Base-by-base conservation (phyloP, 1,139 yeast genomes). In the Sugiyamaella sp. region DNA sequence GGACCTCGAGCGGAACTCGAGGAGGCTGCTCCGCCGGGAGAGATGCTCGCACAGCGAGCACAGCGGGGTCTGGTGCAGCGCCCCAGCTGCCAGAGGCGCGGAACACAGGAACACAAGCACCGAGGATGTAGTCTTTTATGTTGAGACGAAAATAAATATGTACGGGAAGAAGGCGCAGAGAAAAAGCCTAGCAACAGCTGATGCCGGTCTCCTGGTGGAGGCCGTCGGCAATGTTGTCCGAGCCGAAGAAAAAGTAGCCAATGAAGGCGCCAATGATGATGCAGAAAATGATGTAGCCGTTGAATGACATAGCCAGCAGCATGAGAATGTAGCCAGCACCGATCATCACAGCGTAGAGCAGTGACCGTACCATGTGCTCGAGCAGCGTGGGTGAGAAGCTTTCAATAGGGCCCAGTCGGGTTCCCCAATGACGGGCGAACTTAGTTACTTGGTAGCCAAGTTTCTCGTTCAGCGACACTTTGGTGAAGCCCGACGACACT, bases 261-360 rank as follows among this genome's bases (percentile, higher is more conserved):
- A 84, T 64, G 37, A 82, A 68, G 2, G 85, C 86, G 4, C 89
- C 89, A 42, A 84, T 66, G 49, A 84, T 74, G 68, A 86, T 82
- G 19, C 82, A 77, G 54, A 84, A 80, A 54, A 83, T 80, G 35
- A 84, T 74, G 66, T 82, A 85, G 17, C 89, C 89, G 62, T 84
- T 84, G 71, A 81, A 84, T 72, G 83, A 83, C 89, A 84, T 85
- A 72, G 84, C 84, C 61, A 85, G 71, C 71, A 85, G 75, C 87
- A 84, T 85, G 61, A 84, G 78, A 52, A 84, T 69, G 65, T 84
- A 84, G 3, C 84, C 80, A 17, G 80, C 76, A 1, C 85, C 85
- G 80, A 85, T 81, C 65, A 83, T 84, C 25, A 81, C 61, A 1
- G 82, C 76, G 66, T 78, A 84, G 42, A 84, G 65, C 1, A 72